Percentiles rank a stretch among this genome's conserved stretches.
Evolutionary conservation across 176 grass and related monocot species (phyloP).

Genomic region (Saccharum spontaneum): DNA sequence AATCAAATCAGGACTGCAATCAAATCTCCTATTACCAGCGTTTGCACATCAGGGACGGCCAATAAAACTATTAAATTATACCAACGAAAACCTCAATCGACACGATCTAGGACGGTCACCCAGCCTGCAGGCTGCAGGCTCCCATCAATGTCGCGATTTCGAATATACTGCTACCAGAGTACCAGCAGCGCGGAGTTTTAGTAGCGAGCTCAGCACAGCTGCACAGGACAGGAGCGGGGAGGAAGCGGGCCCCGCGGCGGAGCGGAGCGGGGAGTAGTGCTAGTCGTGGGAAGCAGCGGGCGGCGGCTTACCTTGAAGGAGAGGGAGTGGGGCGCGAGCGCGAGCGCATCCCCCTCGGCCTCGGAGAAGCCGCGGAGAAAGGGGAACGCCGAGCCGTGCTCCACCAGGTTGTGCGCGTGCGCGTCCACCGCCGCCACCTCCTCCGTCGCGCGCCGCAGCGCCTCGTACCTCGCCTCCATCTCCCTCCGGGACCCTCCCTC

Average conservation of each 20-base stretch:
- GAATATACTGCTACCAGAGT: background rate
- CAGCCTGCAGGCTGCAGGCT: background rate
- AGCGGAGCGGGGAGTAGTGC: background rate
- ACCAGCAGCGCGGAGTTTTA: background rate
- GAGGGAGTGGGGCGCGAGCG: constrained; percentile 69
- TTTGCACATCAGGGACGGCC: background rate
- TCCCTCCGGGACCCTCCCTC: background rate
- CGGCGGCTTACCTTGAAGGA: constrained; percentile 77
- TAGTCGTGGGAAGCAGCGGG: background rate
- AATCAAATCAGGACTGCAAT: background rate
- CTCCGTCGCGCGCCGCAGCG: constrained; percentile 62
- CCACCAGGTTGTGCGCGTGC: constrained; percentile 88
- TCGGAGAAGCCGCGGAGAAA: constrained; percentile 90
- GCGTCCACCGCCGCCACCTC: constrained; percentile 64
- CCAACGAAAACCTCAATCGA: background rate
- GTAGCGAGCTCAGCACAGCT: background rate
- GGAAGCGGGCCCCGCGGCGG: background rate
- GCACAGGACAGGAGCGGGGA: background rate
- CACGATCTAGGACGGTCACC: background rate
- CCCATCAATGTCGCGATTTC: background rate
- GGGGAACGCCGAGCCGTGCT: constrained; percentile 57
- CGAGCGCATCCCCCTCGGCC: constrained; percentile 77
- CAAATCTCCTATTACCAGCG: no score
- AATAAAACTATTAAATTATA: background rate
- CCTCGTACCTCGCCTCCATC: constrained; percentile 62